Evolutionary conservation across 495 filamentous ascomycete genomes (phyloP).

Genomic region (Letharia lupina): DNA sequence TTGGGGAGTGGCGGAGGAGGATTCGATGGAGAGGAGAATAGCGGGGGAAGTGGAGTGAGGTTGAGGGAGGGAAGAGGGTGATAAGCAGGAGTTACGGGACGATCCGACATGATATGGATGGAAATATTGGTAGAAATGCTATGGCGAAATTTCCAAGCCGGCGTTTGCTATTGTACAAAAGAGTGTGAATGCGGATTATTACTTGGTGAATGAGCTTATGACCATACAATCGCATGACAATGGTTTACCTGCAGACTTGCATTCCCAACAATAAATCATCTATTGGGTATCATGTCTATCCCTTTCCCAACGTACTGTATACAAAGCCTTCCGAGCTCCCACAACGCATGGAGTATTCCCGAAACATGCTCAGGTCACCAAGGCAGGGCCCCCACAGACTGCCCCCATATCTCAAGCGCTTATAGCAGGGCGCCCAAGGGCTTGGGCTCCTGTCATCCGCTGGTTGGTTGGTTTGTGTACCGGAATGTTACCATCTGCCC

Average conservation of each 20-base stretch:
- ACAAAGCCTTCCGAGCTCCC: background rate
- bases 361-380: background rate
- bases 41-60: constrained; percentile 23
- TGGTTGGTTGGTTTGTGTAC: too few relatives aligned
- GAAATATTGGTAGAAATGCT: background rate
- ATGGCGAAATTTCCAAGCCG: background rate
- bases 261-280: background rate
- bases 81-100: background rate
- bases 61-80: background rate
- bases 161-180: background rate
- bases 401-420: background rate
- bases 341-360: background rate
- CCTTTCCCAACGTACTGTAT: background rate
- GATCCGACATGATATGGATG: background rate
- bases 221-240: too few relatives aligned
- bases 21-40: constrained; percentile 50
- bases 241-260: background rate
- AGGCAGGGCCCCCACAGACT: background rate
- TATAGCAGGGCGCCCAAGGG: background rate
- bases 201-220: background rate
- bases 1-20: constrained; percentile 60
- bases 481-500: background rate
- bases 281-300: background rate
- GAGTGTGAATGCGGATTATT: background rate
- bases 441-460: background rate